Base-by-base conservation (phyloP, 768 basidiomycete genomes). In the Auricularia auricula-judae region DNA sequence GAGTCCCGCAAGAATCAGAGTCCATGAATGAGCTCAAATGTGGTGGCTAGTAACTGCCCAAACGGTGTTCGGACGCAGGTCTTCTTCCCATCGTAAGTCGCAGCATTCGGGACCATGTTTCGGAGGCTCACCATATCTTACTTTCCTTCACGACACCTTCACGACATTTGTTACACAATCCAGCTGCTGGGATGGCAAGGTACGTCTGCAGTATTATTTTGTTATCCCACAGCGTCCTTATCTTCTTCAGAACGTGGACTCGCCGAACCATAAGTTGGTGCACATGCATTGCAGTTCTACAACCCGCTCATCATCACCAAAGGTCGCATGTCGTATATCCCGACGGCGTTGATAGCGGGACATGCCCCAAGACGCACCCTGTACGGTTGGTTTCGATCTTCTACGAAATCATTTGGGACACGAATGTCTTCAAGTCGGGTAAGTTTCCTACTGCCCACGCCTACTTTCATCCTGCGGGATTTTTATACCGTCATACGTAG, bases 261-360 rank as follows among this genome's bases (percentile, higher is more conserved):
- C 47, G 47, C 18, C 47, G 14, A 21, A 51, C 16, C 47, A 51
- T 18, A 16, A 21, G 47, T 51, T 18, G 47, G 14, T 18, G 47
- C 14, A 18, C 18, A 18, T 16, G 14, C 18, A 44, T 44, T 44
- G 18, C 10, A 18, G 3, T 44, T 44, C n/a, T 18, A 44, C 11
- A 11, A 18, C 1, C 18, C 23, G 21, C 47, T 51, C 21, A 51
- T 51, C 47, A 18, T 18, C 21, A 18, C 47, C 5, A 5, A 10
- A 66, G 64, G 33, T 62, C 61, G 1, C 72, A 72, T 66, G 67
- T 71, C 65, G 70, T 69, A 0, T 72, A 68, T 64, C 65, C 68
- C 0, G 43, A 56, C 39, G 68, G 63, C 35, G 61, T 63, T 36
- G 66, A 69, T 42, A 62, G 54, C 4, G 70, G 70, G 4, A 63